Evolutionary conservation across 305 asterid species (phyloP).

Genomic region (Solanum hybrid): DNA sequence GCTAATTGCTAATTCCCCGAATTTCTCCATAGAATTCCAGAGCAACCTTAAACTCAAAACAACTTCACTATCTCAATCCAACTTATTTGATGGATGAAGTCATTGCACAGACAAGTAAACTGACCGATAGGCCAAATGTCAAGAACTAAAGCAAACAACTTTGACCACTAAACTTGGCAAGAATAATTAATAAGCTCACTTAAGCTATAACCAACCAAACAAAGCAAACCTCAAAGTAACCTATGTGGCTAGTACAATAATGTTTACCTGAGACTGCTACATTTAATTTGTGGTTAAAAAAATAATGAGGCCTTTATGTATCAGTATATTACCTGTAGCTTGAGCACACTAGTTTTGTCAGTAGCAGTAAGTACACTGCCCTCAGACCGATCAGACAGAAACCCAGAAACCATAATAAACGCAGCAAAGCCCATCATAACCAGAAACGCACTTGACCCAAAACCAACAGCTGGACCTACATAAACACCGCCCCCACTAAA

Average conservation of each 20-base stretch:
- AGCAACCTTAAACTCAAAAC: not conserved
- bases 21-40: not conserved
- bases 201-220: not conserved
- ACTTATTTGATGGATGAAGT: not conserved
- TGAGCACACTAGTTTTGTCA: slow-evolving; percentile 68
- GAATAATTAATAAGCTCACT: not conserved
- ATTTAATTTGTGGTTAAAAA: not conserved
- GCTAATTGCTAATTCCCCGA: not conserved
- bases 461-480: slow-evolving; percentile 73
- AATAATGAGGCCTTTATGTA: not conserved
- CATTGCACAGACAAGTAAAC: not conserved
- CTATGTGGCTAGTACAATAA: not conserved
- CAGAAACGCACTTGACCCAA: slow-evolving; percentile 61
- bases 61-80: not conserved
- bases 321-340: slow-evolving; percentile 58
- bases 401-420: slow-evolving; percentile 68
- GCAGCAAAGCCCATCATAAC: slow-evolving; percentile 57
- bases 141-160: slow-evolving; percentile 1
- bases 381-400: slow-evolving; percentile 64
- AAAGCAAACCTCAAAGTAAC: not conserved
- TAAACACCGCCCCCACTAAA: slow-evolving; percentile 51
- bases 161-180: not conserved
- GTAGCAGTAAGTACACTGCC: slow-evolving; percentile 66
- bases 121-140: not conserved
- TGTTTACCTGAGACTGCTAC: not conserved